A percentile compares a stretch with the other conserved stretches of the same genome.
phyloP scores from a whole-genome alignment of 352 stramenopile species.

The Blastocystis sp. region DNA sequence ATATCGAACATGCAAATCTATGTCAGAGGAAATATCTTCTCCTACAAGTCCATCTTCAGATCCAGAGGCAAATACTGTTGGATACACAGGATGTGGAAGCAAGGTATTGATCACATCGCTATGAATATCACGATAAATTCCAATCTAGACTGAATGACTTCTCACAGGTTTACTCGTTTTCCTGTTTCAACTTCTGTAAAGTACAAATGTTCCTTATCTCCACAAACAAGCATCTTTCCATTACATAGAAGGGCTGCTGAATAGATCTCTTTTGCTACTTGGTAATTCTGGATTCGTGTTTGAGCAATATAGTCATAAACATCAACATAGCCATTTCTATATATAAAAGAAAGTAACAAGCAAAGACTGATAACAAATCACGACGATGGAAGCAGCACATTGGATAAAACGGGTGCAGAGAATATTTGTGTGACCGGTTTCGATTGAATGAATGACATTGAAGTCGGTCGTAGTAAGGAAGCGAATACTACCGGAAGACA shows the following conservation, averaged over 20 bases:
- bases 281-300: not conserved
- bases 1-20: constrained; percentile 63
- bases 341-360: not conserved
- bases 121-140: constrained; percentile 57
- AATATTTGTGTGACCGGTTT: not conserved
- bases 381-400: not conserved
- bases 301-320: constrained; percentile 19
- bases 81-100: constrained; percentile 44
- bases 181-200: constrained; percentile 48
- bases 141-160: not conserved
- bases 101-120: constrained; percentile 58
- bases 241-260: constrained; percentile 12
- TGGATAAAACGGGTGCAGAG: constrained; percentile 31
- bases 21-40: not conserved
- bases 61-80: constrained; percentile 53
- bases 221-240: constrained; percentile 31
- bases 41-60: constrained; percentile 60
- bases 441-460: not conserved
- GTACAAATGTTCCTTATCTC: constrained; percentile 47
- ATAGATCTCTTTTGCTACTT: constrained; percentile 12
- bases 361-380: constrained; percentile 41
- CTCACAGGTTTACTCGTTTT: not conserved
- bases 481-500: constrained; percentile 26
- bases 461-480: constrained; percentile 4
- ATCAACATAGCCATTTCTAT: constrained; percentile 48